Conservation (phyloP, 148 eudicot genomes). For the Polygonum aviculare region DNA sequence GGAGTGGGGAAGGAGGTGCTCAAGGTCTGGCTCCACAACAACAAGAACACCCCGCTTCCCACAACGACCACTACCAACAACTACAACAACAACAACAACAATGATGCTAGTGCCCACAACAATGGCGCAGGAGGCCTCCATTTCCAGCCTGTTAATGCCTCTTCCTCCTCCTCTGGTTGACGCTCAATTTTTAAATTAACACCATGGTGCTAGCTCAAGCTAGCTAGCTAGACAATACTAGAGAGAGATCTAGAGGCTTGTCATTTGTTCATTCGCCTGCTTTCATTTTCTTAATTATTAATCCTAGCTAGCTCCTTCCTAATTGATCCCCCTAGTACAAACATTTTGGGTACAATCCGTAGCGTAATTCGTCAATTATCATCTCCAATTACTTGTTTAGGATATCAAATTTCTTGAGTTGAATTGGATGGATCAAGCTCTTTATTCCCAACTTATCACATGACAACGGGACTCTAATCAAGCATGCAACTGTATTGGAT, state of each 20-base stretch:
- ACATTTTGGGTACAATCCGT: no score
- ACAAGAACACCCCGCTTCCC: conserved; percentile 22
- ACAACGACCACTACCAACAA: not conserved
- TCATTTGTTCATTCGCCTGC: no score
- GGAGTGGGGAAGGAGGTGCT: conserved; percentile 38
- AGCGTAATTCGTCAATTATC: no score
- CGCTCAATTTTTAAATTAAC: no score
- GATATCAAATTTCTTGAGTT: not conserved
- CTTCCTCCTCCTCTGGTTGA: conserved; percentile 4
- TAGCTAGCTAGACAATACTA: no score
- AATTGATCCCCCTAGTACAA: no score
- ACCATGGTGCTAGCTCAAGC: not conserved
- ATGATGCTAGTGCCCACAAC: no score
- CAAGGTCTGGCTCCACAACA: conserved; percentile 54
- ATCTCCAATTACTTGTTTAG: no score
- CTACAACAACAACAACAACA: not conserved
- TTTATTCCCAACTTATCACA: not conserved
- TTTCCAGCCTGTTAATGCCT: not conserved
- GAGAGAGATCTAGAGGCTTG: no score
- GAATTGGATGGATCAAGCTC: not conserved
- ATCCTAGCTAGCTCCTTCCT: no score
- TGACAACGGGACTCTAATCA: not conserved
- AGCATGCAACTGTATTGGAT: no score
- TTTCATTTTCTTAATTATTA: no score
- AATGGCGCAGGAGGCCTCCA: not conserved